These are phyloP conservation scores for Paramecium primaurelia DNA, from an alignment of 73 alveolate species.

Conservation along the genomic window DNA sequence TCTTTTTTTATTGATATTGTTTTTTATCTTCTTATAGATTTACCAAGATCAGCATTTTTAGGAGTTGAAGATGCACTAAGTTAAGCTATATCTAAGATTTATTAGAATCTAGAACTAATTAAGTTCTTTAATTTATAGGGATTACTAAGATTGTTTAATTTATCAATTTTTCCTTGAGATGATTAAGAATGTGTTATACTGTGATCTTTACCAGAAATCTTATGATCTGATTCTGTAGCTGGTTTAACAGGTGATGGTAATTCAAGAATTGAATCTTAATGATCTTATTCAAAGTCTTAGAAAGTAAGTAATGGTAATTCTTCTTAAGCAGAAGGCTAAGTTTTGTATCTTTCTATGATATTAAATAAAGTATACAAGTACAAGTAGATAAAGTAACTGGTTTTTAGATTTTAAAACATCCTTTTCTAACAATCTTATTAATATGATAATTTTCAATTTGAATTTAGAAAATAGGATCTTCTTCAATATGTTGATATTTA, in stretches of 20 bases:
- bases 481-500: not conserved
- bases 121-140: conserved; percentile 15
- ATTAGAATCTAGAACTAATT: not conserved
- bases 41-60: not conserved
- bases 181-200: not conserved
- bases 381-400: not conserved
- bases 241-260: not conserved
- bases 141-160: not conserved
- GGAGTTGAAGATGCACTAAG: not conserved
- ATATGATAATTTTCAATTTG: conserved; percentile 38
- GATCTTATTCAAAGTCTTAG: not conserved
- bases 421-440: not conserved
- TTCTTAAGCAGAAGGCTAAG: not conserved
- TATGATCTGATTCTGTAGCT: not conserved
- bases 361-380: not conserved
- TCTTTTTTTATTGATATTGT: not conserved
- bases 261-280: not conserved
- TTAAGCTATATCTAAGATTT: not conserved
- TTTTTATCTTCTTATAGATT: not conserved
- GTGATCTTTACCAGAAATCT: not conserved
- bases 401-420: not conserved
- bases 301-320: not conserved
- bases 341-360: not conserved
- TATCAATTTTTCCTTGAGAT: not conserved
- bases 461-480: conserved; percentile 2